Evolutionary conservation across 225 moss, liverwort and hornwort genomes (phyloP), one percentile per base, ranked within the genome.

Genomic region (Marchantia paleacea): DNA sequence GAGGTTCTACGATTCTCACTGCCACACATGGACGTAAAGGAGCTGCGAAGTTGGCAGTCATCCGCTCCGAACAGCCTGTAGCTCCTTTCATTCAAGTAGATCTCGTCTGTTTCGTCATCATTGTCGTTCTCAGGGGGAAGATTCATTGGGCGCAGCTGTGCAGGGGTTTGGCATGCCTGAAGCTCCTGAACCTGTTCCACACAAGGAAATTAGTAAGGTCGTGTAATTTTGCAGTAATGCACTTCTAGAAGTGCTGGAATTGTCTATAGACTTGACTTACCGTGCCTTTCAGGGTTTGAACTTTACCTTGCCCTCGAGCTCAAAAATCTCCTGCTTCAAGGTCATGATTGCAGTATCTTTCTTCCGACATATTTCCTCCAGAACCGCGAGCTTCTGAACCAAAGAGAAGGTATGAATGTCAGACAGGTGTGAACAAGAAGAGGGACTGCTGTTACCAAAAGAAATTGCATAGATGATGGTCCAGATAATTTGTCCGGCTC

Each of bases 261-360:
- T 47, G 52, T 0, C 29, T 75, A 39, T 5, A 47, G 1, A 69
- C 69, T 18, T 69, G 69, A 72, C n/a, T 18, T 3, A 19, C 1
- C n/a, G 5, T 29, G 0, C 67, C 28, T 12, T 64, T 66, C 10
- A 11, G 13, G 28, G 30, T 30, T 15, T 14, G 51, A 25, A 65
- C 25, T 55, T 77, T 61, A 88, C 85, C 85, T 83, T 88, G 83
- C 72, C 72, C 81, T 88, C 88, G 0, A 88, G 81, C 73, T 85
- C 85, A 30, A 83, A 85, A 14, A 85, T 88, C 52, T 85, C 88
- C 78, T 88, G 81, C 81, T 83, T 88, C 76, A 88, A 79, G 29
- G 69, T 83, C 58, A 83, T 71, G 62, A 88, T 81, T 52, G 81
- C 75, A 55, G 51, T 73, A 63, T 88, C 85, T 76, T 88, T 88